phyloP scores from a whole-genome alignment of 2,329 filamentous ascomycete genomes.

The Claviceps sp. region DNA sequence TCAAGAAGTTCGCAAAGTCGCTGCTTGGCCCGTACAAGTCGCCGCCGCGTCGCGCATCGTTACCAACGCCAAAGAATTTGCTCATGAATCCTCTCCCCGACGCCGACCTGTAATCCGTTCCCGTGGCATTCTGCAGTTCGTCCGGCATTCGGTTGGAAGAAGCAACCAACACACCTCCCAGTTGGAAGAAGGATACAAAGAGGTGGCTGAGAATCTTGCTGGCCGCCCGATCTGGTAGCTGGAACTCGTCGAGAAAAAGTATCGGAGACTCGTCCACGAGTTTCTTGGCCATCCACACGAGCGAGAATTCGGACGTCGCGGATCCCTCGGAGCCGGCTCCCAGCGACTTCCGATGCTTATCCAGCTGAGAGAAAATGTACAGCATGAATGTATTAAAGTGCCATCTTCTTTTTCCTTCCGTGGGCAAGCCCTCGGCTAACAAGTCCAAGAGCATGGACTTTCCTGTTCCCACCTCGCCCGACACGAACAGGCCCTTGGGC shows the following conservation, averaged over 20 bases:
- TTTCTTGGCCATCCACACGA: constrained; percentile 63
- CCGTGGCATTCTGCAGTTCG: constrained; percentile 62
- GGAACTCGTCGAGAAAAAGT: constrained; percentile 72
- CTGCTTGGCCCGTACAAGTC: constrained; percentile 47
- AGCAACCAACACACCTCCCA: constrained; percentile 67
- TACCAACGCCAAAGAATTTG: constrained; percentile 30
- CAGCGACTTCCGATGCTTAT: constrained; percentile 40
- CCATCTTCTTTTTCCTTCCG: constrained; percentile 58
- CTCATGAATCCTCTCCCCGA: constrained; percentile 38
- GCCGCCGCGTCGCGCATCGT: constrained; percentile 21
- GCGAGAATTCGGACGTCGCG: constrained; percentile 40
- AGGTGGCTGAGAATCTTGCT: constrained; percentile 70
- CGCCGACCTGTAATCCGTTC: constrained; percentile 50
- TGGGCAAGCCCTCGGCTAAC: constrained; percentile 66
- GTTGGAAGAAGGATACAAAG: constrained; percentile 67
- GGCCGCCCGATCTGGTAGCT: constrained; percentile 64
- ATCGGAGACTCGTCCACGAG: constrained; percentile 63
- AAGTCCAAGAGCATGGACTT: constrained; percentile 79
- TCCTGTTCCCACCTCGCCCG: constrained; percentile 70
- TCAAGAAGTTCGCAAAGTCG: constrained; percentile 64
- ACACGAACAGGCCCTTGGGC: constrained; percentile 61
- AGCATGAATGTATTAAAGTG: constrained; percentile 85
- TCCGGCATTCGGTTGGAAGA: constrained; percentile 78
- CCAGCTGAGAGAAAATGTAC: constrained; percentile 59
- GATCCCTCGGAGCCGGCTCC: constrained; percentile 3